Percentiles rank a stretch among this genome's conserved stretches.
These are phyloP conservation scores for Tulasnella sp. DNA, from an alignment of 768 basidiomycete genomes.

Conservation along the genomic window DNA sequence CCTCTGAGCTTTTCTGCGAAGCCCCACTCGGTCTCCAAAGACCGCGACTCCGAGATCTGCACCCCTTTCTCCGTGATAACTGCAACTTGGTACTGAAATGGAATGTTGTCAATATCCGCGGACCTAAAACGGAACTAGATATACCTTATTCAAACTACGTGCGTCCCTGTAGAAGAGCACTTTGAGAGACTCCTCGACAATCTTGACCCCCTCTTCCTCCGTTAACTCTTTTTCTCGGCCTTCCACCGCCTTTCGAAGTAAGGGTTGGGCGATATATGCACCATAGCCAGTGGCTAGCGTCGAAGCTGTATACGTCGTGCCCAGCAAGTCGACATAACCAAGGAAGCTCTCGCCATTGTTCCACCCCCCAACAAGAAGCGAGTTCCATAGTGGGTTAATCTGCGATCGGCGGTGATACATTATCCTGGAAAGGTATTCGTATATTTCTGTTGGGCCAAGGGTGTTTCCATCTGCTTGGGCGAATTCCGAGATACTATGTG, in stretches of 20 bases:
- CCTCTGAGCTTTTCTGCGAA: slow-evolving; percentile 90
- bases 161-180: slow-evolving; percentile 96
- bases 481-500: slow-evolving; percentile 42
- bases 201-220: slow-evolving; percentile 62
- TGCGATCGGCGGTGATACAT: slow-evolving; percentile 84
- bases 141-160: slow-evolving; percentile 85
- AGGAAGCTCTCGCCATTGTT: slow-evolving; percentile 82
- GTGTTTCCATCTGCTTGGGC: slow-evolving; percentile 71
- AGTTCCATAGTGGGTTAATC: slow-evolving; percentile 92
- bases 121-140: slow-evolving; percentile 18
- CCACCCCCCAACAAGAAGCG: slow-evolving; percentile 81
- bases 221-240: slow-evolving; percentile 60
- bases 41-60: slow-evolving; percentile 63
- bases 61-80: slow-evolving; percentile 69
- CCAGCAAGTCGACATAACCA: slow-evolving; percentile 85
- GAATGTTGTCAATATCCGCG: neutral
- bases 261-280: slow-evolving; percentile 80
- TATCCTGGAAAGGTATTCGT: slow-evolving; percentile 79
- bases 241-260: slow-evolving; percentile 85
- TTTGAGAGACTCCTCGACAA: slow-evolving; percentile 77
- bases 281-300: slow-evolving; percentile 95
- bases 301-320: slow-evolving; percentile 89
- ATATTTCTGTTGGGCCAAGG: slow-evolving; percentile 79
- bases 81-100: slow-evolving; percentile 81
- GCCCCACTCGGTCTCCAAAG: slow-evolving; percentile 69